phyloP scores from a whole-genome alignment of 2,329 filamentous ascomycete species.

The Tolypocladium cylindrosporum region DNA sequence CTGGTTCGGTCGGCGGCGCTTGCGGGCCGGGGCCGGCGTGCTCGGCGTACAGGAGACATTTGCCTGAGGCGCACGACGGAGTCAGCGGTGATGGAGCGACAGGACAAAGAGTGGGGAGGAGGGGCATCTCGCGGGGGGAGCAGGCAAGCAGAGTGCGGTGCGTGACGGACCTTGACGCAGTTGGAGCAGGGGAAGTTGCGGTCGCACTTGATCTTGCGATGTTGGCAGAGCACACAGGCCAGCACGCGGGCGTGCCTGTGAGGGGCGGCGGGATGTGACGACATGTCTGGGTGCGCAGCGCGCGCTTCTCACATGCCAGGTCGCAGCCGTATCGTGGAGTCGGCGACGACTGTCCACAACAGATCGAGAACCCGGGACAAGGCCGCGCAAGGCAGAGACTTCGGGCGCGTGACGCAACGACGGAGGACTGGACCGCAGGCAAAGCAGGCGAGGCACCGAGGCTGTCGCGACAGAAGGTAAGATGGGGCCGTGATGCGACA shows the following conservation, averaged over 20 bases:
- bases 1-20: slow-evolving; percentile 49
- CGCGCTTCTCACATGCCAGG: slow-evolving; percentile 19
- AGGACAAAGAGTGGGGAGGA: not conserved
- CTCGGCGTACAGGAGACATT: slow-evolving; percentile 50
- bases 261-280: slow-evolving; percentile 14
- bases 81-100: not conserved
- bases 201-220: slow-evolving; percentile 54
- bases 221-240: slow-evolving; percentile 48
- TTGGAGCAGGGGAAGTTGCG: slow-evolving; percentile 49
- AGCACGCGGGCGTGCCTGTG: slow-evolving; percentile 36
- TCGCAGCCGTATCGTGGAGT: not conserved
- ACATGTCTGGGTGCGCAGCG: slow-evolving; percentile 16
- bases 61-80: slow-evolving; percentile 28
- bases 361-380: not conserved
- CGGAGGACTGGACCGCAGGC: not conserved
- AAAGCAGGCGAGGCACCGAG: not conserved
- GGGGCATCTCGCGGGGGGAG: not conserved
- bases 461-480: not conserved
- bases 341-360: not conserved
- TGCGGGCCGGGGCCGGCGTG: slow-evolving; percentile 48
- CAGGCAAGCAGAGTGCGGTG: not conserved
- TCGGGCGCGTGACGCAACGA: not conserved
- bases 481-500: not conserved
- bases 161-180: slow-evolving; percentile 42
- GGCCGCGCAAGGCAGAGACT: not conserved